These are phyloP conservation scores for Anthoceros angustus DNA, from an alignment of 225 moss, liverwort and hornwort genomes.

Conservation along the genomic window DNA sequence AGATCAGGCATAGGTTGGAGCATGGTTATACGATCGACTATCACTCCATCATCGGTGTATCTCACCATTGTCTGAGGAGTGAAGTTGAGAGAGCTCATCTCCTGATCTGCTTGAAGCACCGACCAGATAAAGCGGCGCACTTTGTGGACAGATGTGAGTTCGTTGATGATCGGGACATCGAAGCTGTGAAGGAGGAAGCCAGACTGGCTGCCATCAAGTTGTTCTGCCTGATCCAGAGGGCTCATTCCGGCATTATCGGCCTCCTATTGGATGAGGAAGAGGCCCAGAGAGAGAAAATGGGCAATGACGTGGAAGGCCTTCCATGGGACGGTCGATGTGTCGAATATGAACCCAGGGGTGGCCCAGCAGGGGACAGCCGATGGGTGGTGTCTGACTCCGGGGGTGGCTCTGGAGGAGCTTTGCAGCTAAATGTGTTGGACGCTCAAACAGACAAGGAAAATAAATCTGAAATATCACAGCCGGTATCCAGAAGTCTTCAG, in stretches of 20 bases:
- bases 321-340: background rate
- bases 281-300: constrained; percentile 12
- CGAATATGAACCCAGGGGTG: background rate
- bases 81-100: constrained; percentile 38
- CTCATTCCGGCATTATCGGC: constrained; percentile 33
- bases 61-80: constrained; percentile 20
- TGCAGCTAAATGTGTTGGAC: too few relatives aligned
- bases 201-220: constrained; percentile 28
- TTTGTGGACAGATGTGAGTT: constrained; percentile 40
- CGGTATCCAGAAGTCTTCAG: too few relatives aligned
- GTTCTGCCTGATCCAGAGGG: constrained; percentile 36
- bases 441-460: too few relatives aligned
- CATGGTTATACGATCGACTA: constrained; percentile 32
- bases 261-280: constrained; percentile 22
- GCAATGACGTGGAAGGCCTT: background rate
- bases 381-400: too few relatives aligned
- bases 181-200: constrained; percentile 34
- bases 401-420: too few relatives aligned
- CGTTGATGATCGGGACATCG: constrained; percentile 30
- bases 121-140: constrained; percentile 35
- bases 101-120: constrained; percentile 32
- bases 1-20: constrained; percentile 34
- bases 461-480: too few relatives aligned
- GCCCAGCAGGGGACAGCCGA: too few relatives aligned
- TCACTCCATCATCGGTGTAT: constrained; percentile 31